A percentile compares a stretch with the other conserved stretches of the same genome.
Conservation (phyloP, 148 eudicot species). For the Vaccinium myrtillus region DNA sequence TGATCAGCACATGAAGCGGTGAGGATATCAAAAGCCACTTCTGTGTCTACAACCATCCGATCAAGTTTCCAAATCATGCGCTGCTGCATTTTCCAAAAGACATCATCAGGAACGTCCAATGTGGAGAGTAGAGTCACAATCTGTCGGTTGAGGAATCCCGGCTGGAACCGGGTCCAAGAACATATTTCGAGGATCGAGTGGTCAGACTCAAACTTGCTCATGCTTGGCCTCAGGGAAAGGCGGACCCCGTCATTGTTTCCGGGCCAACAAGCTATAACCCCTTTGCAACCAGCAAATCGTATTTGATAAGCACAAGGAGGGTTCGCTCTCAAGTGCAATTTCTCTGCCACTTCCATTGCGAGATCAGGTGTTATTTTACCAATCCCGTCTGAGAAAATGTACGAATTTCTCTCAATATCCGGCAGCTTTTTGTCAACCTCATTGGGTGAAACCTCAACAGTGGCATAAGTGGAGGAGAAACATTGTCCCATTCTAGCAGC, state of each 20-base stretch:
- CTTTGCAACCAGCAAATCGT: slow-evolving; percentile 86
- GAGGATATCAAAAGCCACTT: slow-evolving; percentile 69
- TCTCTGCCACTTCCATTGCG: slow-evolving; percentile 72
- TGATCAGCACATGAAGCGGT: slow-evolving; percentile 72
- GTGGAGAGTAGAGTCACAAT: slow-evolving; percentile 76
- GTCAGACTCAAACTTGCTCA: slow-evolving; percentile 72
- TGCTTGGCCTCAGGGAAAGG: slow-evolving; percentile 62
- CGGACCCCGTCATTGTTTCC: slow-evolving; percentile 35
- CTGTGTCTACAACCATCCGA: slow-evolving; percentile 53
- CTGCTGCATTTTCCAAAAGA: slow-evolving; percentile 80
- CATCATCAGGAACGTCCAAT: slow-evolving; percentile 54
- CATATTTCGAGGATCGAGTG: slow-evolving; percentile 77
- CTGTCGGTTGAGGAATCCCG: slow-evolving; percentile 83
- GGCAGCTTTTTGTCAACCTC: slow-evolving; percentile 44
- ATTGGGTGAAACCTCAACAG: slow-evolving; percentile 57
- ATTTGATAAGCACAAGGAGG: slow-evolving; percentile 92
- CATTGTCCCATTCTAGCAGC: slow-evolving; percentile 97
- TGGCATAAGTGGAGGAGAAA: slow-evolving; percentile 90
- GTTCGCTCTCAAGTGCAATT: slow-evolving; percentile 42
- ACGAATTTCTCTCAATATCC: slow-evolving; percentile 57
- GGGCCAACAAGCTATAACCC: slow-evolving; percentile 90
- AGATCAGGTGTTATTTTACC: slow-evolving; percentile 78
- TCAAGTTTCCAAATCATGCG: slow-evolving; percentile 60
- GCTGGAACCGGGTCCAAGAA: slow-evolving; percentile 88
- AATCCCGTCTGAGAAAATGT: slow-evolving; percentile 89